Conservation (phyloP, 805 yeast genomes). For the Starmerella bacillaris region DNA sequence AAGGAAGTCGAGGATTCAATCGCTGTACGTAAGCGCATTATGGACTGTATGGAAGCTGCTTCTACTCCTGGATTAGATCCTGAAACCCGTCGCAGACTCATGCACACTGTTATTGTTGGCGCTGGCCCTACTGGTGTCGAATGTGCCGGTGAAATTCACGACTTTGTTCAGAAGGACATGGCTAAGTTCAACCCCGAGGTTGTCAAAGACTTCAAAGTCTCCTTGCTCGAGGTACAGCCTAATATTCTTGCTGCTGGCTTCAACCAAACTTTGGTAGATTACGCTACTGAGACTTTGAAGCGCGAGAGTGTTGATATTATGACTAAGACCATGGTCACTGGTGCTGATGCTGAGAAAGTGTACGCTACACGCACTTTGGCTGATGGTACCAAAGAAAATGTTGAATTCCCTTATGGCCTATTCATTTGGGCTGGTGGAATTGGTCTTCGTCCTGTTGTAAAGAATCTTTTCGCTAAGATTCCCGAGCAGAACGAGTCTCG, state of each 20-base stretch:
- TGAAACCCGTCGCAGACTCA: constrained; percentile 65
- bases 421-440: constrained; percentile 97
- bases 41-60: constrained; percentile 82
- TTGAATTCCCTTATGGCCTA: constrained; percentile 71
- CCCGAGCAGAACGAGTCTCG: constrained; percentile 52
- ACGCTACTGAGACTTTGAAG: constrained; percentile 63
- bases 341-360: constrained; percentile 55
- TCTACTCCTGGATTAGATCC: constrained; percentile 48
- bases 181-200: constrained; percentile 76
- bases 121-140: constrained; percentile 99
- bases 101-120: constrained; percentile 83
- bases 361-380: constrained; percentile 49
- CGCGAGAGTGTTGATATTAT: constrained; percentile 51
- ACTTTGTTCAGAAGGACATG: constrained; percentile 82
- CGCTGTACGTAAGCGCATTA: constrained; percentile 60
- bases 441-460: constrained; percentile 62
- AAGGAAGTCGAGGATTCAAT: constrained; percentile 83
- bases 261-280: constrained; percentile 31
- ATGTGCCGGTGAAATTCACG: constrained; percentile 90
- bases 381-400: constrained; percentile 44
- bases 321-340: constrained; percentile 76
- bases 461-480: constrained; percentile 46
- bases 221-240: constrained; percentile 81
- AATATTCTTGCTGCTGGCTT: constrained; percentile 45
- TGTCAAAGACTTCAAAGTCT: constrained; percentile 62